Base-by-base conservation (phyloP, 257 asterid species). In the Solanum chmielewskii region DNA sequence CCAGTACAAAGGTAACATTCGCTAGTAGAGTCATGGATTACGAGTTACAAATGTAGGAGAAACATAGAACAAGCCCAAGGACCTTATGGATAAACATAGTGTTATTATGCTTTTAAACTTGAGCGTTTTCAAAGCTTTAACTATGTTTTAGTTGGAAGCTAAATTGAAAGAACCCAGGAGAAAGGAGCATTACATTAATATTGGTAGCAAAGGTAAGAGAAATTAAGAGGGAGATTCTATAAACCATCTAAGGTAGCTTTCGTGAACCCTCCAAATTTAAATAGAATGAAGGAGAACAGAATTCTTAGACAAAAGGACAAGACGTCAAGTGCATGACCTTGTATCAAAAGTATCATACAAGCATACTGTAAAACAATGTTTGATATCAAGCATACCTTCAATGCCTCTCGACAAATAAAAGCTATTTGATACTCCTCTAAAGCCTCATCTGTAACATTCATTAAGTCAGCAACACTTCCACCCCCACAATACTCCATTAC, bases 401-500 rank as follows among this genome's bases (percentile, higher is more conserved):
- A 91, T 62, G 99, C 94, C 90, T 97, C 98, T 90, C 98, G 91
- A 90, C 99, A 95, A 86, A 97, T 93, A 90, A 86, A 97, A 80
- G 98, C 98, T 90, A 97, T 97, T 87, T 97, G 99, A 90, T 70
- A 88, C 94, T 97, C 98, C 92, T 97, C 99, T 85, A 97, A 92
- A 86, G 99, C 85, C 89, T 95, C 98, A 12, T 97, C 98, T 8
- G 95, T 94, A 73, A 94, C 95, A 86, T 92, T 97, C 98, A 97
- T 97, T 88, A 97, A 92, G 92, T 96, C 99, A 88, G 99, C 97
- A 87, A 97, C 98, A 91, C 98, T 97, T 87, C 99, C 99, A 88
- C 99, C 98, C 77, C 98, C 99, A 90, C 99, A 97, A 87, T 97
- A 95, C 92, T 97, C 99, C 98, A 95, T 97, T 85, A 97, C 99